Evolutionary conservation across 305 asterid genomes (phyloP).

Genomic region (Fraxinus sp.): DNA sequence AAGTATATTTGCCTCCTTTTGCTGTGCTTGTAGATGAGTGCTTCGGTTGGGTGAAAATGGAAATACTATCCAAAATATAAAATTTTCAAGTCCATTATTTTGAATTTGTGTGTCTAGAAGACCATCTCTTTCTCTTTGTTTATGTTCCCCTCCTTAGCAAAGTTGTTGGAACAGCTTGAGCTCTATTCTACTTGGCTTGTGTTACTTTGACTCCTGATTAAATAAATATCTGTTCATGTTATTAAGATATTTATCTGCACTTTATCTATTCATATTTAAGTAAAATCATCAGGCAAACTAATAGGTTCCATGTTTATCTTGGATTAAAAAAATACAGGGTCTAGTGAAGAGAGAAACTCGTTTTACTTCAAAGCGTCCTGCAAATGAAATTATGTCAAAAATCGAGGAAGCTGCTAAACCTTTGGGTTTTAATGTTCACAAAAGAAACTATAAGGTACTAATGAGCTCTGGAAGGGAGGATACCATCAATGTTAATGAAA

Average conservation of each 20-base stretch:
- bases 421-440: slow-evolving; percentile 72
- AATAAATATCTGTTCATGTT: background rate
- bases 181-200: background rate
- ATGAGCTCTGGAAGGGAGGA: background rate
- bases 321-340: slow-evolving; percentile 41
- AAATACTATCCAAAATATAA: background rate
- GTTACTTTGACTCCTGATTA: background rate
- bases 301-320: slow-evolving; percentile 3
- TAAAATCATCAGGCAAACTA: background rate
- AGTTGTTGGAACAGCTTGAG: background rate
- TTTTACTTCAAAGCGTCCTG: slow-evolving; percentile 62
- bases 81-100: background rate
- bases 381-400: slow-evolving; percentile 69
- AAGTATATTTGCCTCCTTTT: background rate
- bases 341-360: slow-evolving; percentile 68
- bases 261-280: slow-evolving; percentile 1
- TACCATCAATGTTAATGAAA: slow-evolving; percentile 1
- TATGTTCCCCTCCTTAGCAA: background rate
- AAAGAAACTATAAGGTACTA: slow-evolving; percentile 66
- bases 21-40: slow-evolving; percentile 12
- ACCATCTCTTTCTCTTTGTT: background rate
- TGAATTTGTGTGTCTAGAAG: background rate
- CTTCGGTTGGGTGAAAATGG: slow-evolving; percentile 8
- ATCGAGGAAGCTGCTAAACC: slow-evolving; percentile 85
- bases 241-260: background rate